A percentile compares a stretch with the other conserved stretches of the same genome.
These are phyloP conservation scores for Penicillium bialowiezense DNA, from an alignment of 495 filamentous ascomycete species.

Conservation along the genomic window DNA sequence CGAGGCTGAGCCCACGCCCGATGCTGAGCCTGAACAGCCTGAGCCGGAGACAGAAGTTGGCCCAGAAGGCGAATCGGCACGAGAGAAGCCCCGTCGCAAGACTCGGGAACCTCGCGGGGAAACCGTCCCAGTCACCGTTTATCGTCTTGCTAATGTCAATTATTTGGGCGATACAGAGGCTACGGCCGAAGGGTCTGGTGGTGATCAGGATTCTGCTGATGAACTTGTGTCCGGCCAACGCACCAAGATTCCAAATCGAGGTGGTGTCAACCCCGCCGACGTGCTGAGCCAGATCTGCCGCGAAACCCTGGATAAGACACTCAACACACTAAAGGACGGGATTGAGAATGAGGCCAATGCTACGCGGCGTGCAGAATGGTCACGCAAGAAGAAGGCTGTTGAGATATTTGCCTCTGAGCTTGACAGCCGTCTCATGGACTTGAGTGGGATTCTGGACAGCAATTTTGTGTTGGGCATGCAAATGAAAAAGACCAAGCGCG, in stretches of 20 bases:
- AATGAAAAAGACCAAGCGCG: slow-evolving; percentile 60
- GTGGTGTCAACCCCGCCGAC: slow-evolving; percentile 66
- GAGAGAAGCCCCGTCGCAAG: slow-evolving; percentile 24
- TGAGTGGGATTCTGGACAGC: slow-evolving; percentile 57
- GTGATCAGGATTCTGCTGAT: slow-evolving; percentile 35
- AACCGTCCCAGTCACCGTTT: slow-evolving; percentile 44
- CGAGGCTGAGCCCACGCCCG: too few relatives aligned
- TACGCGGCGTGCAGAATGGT: slow-evolving; percentile 48
- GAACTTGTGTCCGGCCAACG: slow-evolving; percentile 29
- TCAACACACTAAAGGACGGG: slow-evolving; percentile 36
- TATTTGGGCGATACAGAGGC: slow-evolving; percentile 23
- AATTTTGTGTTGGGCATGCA: slow-evolving; percentile 61
- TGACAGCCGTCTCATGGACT: slow-evolving; percentile 56
- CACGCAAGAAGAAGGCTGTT: slow-evolving; percentile 59
- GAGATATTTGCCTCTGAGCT: slow-evolving; percentile 69
- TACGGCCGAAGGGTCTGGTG: slow-evolving; percentile 18
- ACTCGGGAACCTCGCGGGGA: slow-evolving; percentile 37
- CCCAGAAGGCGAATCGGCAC: slow-evolving; percentile 7
- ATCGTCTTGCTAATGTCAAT: slow-evolving; percentile 38
- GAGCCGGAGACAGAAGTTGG: slow-evolving; percentile 10
- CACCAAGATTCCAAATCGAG: slow-evolving; percentile 48
- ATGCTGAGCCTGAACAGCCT: background rate
- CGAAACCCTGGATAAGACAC: slow-evolving; percentile 58
- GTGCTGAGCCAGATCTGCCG: slow-evolving; percentile 68
- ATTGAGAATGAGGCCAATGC: slow-evolving; percentile 38